Base-by-base conservation (phyloP, 495 filamentous ascomycete species). In the Xylaria sp. region DNA sequence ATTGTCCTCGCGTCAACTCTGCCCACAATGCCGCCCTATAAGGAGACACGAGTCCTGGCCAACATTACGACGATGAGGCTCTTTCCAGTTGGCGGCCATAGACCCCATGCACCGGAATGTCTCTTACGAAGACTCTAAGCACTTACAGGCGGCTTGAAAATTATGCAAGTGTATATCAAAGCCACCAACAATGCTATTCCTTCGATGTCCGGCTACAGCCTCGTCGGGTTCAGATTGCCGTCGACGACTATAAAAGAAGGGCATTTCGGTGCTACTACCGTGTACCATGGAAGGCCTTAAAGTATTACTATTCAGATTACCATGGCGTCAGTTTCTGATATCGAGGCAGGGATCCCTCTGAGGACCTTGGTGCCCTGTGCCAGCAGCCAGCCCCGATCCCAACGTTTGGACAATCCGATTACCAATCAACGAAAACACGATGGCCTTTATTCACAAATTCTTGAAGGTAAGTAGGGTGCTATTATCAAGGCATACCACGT, bases 391-490 rank as follows among this genome's bases (percentile, higher is more conserved):
- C 19, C 8, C 41, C 62, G 1, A 46, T 1, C 9, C 26, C 41
- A 65, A 48, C 7, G 5, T 21, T n/a, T 24, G 15, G 26, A 5
- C 26, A 65, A 48, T 17, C 1, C 43, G 5, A 35, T 17, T 0
- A 8, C 43, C 12, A 14, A 35, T 21, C 33, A 24, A 43, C 37
- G 0, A 41, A 65, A n/a, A 33, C 62, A 65, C 15, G 62, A 29
- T 48, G 62, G 62, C 43, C 62, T 65, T 33, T 65, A 65, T 50
- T 31, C 41, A 5, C 44, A 35, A 11, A 50, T 65, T 26, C 43
- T 46, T 17, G 5, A 14, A 48, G 24, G 62, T 50, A 65, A 50
- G 37, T 35, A 17, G 21, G 37, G 17, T 61, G 14, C 2, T 24
- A 14, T 14, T 31, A 8, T 65, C 24, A 8, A 50, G 17, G 9